Evolutionary conservation across 2,329 filamentous ascomycete genomes (phyloP).

Genomic region (Ambrosiella xylebori): DNA sequence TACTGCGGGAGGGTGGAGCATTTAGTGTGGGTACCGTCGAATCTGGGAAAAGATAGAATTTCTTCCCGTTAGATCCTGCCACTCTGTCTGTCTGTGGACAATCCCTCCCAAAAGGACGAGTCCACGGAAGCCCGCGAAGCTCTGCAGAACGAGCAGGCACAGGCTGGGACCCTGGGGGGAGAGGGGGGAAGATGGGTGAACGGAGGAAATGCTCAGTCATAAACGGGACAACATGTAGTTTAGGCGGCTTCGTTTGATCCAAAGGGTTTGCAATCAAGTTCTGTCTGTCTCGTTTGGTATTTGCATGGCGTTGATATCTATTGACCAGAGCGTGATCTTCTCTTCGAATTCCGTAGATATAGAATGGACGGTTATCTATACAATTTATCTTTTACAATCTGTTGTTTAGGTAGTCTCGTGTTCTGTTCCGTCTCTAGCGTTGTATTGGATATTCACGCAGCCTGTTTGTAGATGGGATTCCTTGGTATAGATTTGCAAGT

Average conservation of each 20-base stretch:
- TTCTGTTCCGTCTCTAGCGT: background rate
- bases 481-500: no score
- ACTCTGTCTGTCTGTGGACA: background rate
- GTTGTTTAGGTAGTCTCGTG: background rate
- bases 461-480: background rate
- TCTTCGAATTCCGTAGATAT: no score
- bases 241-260: background rate
- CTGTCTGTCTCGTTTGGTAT: no score
- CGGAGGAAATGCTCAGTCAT: background rate
- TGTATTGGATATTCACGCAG: background rate
- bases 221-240: background rate
- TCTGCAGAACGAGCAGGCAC: background rate
- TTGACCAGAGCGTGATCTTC: no score
- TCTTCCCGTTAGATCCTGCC: background rate
- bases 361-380: no score
- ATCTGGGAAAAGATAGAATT: background rate
- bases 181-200: background rate
- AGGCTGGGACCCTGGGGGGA: background rate
- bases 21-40: background rate
- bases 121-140: background rate
- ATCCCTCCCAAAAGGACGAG: background rate
- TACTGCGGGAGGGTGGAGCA: background rate
- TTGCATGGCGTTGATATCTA: no score
- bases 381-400: no score
- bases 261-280: no score